Base-by-base conservation (phyloP, 2,329 filamentous ascomycete species). In the Trichoderma semiorbis region DNA sequence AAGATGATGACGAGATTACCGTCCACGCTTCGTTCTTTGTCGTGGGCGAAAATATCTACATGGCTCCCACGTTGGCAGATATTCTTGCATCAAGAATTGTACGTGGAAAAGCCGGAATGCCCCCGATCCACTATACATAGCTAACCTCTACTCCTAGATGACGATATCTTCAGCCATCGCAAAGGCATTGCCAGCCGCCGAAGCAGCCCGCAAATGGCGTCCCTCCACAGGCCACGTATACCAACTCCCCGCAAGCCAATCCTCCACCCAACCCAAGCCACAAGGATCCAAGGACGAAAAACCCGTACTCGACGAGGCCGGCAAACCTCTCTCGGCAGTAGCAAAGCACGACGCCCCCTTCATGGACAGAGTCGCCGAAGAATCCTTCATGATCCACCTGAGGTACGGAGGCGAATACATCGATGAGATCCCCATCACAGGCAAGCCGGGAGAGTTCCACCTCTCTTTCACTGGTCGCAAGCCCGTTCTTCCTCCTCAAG, bases 371-470 rank as follows among this genome's bases (percentile, higher is more conserved):
- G 79, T 87, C 3, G 84, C 89, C 2, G 88, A 90, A 74, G 87
- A 90, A 75, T 87, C 89, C 0, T 86, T 89, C 73, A 80, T 83
- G 75, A 83, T 88, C 53, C 87, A 90, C 74, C 83, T 88, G 79
- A 85, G 84, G 73, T 88, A 87, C 75, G 89, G 89, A 47, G 86
- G 88, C 63, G 89, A 91, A 74, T 91, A 89, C 77, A 87, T 91
- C 80, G 88, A 92, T 79, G 88, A 91, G 78, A 91, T 90, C 74
- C 89, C 89, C 55, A 91, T 92, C 75, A 91, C 89, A 0, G 90
- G 90, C 63, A 85, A 86, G 34, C 90, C 90, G 1, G 90, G 90
- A 64, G 88, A 90, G 69, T 92, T 91, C 79, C 88, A 91, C 75
- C 84, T 91, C 12, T 86, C 87, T 10, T 89, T 88, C 8, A 90